Evolutionary conservation across 106 monocot genomes (phyloP).

Genomic region (Alisma plantagoaquatica): DNA sequence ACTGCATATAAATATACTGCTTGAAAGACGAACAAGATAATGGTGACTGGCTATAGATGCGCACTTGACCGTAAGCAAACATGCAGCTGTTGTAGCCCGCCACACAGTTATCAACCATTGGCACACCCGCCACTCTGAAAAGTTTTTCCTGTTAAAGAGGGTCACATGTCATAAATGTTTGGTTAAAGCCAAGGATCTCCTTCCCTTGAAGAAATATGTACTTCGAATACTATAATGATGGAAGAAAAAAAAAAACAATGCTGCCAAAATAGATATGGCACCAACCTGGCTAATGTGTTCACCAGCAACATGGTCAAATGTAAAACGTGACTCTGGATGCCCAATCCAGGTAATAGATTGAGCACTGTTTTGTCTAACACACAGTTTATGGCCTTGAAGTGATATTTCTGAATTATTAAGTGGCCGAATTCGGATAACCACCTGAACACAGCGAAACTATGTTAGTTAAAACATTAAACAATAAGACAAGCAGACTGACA

Average conservation of each 20-base stretch:
- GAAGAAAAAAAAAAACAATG: too few relatives aligned
- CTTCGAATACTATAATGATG: too few relatives aligned
- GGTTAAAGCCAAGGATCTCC: too few relatives aligned
- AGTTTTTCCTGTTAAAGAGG: slow-evolving; percentile 62
- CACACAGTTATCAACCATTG: slow-evolving; percentile 96
- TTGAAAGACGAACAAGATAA: too few relatives aligned
- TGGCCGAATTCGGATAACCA: slow-evolving; percentile 77
- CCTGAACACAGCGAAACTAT: too few relatives aligned
- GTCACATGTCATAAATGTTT: too few relatives aligned
- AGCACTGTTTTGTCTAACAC: slow-evolving; percentile 66
- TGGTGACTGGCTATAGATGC: neutral
- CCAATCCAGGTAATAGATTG: slow-evolving; percentile 82
- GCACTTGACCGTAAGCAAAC: slow-evolving; percentile 98
- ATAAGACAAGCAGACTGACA: too few relatives aligned
- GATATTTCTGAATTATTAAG: slow-evolving; percentile 68
- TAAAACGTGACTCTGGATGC: slow-evolving; percentile 90
- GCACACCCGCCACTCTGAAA: slow-evolving; percentile 84
- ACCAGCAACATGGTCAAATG: slow-evolving; percentile 90
- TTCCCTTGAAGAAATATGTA: too few relatives aligned
- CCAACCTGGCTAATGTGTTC: slow-evolving; percentile 86
- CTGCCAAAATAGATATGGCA: neutral
- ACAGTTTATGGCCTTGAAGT: slow-evolving; percentile 64
- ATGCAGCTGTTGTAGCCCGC: slow-evolving; percentile 93
- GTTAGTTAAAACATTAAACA: too few relatives aligned
- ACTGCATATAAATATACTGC: too few relatives aligned